A percentile compares a stretch with the other conserved stretches of the same genome.
These are phyloP conservation scores for Claviceps pusilla DNA, from an alignment of 2,329 filamentous ascomycete genomes.

Conservation along the genomic window DNA sequence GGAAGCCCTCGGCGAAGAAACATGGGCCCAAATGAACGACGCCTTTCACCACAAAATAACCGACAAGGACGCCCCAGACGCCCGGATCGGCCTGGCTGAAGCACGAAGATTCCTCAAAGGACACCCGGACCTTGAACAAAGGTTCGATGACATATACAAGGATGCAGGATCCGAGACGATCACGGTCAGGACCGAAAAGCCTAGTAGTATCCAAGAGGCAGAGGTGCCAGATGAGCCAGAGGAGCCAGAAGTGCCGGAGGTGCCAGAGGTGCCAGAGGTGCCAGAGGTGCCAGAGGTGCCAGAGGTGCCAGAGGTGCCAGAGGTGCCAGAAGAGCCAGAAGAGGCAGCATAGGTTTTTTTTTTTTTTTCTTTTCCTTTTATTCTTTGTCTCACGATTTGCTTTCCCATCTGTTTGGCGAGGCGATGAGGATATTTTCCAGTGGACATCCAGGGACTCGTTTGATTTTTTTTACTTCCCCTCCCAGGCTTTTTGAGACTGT, in stretches of 20 bases:
- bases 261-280: too few relatives aligned
- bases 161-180: not conserved
- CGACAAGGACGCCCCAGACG: not conserved
- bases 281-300: too few relatives aligned
- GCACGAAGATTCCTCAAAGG: not conserved
- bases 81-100: not conserved
- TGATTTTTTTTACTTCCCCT: too few relatives aligned
- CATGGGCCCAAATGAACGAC: not conserved
- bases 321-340: too few relatives aligned
- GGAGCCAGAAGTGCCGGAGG: too few relatives aligned
- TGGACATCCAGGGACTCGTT: too few relatives aligned
- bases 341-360: too few relatives aligned
- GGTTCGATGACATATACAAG: not conserved
- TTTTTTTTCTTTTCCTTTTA: too few relatives aligned
- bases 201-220: not conserved
- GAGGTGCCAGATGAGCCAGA: too few relatives aligned
- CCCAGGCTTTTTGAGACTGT: not conserved
- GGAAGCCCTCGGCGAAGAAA: not conserved
- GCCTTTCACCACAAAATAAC: not conserved
- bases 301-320: too few relatives aligned
- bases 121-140: not conserved
- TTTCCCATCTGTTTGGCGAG: not conserved
- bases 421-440: too few relatives aligned
- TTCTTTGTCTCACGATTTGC: not conserved
- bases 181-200: not conserved